Base-by-base conservation (phyloP, 805 yeast species). In the Starmerella apicola region DNA sequence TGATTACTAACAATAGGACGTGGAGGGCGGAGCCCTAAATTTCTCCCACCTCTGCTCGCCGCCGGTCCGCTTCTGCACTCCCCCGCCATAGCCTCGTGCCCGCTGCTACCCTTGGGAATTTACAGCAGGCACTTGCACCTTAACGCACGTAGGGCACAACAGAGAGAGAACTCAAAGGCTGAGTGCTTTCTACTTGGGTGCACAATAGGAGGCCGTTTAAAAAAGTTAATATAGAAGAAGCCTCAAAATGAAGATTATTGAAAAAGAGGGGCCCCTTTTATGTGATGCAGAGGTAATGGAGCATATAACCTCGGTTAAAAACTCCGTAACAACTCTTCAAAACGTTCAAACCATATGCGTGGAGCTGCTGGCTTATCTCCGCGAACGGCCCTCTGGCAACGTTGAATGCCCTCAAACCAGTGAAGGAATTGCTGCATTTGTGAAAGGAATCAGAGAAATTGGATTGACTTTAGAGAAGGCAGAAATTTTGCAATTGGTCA, bases 401-500 rank as follows among this genome's bases (percentile, higher is more conserved):
- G 55, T 57, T 1, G 58, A 55, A 3, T 43, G 46, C 3, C 57
- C 58, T 32, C 71, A 54, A 48, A 53, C 51, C 22, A 55, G 37
- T 2, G 62, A 57, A 18, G 52, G 50, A 9, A 54, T 66, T 18
- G 50, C 50, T 8, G 41, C 56, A 22, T 64, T 76, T 40, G 62
- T 78, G 64, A 34, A 46, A 1, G 66, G 61, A 21, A 55, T 78
- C 36, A 34, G 45, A 9, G 45, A 50, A 12, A 67, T 71, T 43
- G 50, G 62, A 25, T 76, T 69, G 45, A 70, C 68, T 22, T 63
- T 88, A 39, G 85, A 79, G 61, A 81, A 83, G 58, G 76, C 81
- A 20, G 98, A 88, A 54, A 74, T 77, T 49, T 63, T 88, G 30
- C 95, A 88, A 60, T 72, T 88, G 29, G 70, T 86, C 41, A 86